A percentile compares a stretch with the other conserved stretches of the same genome.
Conservation (phyloP, 1,284 basidiomycete genomes). For the Puccinia hordei region DNA sequence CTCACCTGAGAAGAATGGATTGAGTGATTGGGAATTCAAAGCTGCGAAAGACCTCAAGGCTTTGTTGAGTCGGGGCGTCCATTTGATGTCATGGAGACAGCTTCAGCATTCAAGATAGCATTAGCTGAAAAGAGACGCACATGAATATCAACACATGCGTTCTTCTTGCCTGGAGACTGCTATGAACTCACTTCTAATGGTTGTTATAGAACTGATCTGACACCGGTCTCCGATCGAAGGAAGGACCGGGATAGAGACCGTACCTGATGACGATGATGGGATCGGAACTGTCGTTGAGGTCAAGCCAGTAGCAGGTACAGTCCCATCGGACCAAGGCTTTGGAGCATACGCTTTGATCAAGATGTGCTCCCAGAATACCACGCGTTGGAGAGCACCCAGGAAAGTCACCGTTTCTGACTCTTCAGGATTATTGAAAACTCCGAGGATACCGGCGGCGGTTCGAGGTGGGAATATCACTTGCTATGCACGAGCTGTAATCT, state of each 20-base stretch:
- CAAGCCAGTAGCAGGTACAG: conserved; percentile 46
- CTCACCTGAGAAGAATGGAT: conserved; percentile 85
- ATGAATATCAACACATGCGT: neutral
- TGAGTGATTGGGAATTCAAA: conserved; percentile 74
- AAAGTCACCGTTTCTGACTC: conserved; percentile 71
- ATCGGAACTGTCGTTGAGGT: conserved; percentile 23
- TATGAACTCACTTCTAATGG: conserved; percentile 2
- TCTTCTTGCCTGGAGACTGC: neutral
- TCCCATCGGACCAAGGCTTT: conserved; percentile 48
- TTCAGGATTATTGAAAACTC: conserved; percentile 70
- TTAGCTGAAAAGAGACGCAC: conserved; percentile 16
- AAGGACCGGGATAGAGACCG: conserved; percentile 36
- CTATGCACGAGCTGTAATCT: too few species aligned
- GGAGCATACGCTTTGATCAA: conserved; percentile 69
- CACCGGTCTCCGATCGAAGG: conserved; percentile 29
- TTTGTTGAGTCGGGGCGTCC: conserved; percentile 63
- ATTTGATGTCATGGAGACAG: conserved; percentile 58
- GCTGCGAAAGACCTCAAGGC: conserved; percentile 78
- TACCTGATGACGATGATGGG: conserved; percentile 47
- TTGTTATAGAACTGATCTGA: conserved; percentile 10
- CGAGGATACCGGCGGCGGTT: conserved; percentile 73
- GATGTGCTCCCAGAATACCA: conserved; percentile 82
- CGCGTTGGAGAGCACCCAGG: conserved; percentile 80
- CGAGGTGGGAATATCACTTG: conserved; percentile 81
- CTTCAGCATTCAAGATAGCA: conserved; percentile 7